Base-by-base conservation (phyloP, 2,329 filamentous ascomycete genomes). In the Diplodia corticola region DNA sequence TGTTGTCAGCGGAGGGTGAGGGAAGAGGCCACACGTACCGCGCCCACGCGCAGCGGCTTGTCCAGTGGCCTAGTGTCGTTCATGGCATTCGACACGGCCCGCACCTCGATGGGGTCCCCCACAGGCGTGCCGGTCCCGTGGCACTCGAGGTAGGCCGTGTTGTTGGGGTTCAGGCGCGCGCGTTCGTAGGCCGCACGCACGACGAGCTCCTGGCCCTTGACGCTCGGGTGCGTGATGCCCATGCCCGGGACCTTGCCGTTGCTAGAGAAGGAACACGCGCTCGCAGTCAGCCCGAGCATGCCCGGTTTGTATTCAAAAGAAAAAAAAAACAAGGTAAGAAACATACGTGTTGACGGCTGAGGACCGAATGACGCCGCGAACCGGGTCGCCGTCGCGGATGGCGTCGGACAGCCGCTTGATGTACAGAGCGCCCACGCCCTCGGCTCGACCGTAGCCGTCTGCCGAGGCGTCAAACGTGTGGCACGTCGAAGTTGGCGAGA, bases 81-180 rank as follows among this genome's bases (percentile, higher is more conserved):
- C 40, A 46, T 46, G 9, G 40, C 40, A 4, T 46, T n/a, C 3
- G 40, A 4, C 12, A 4, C 82, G 17, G 22, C 84, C 10, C 73
- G 75, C 1, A 82, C 81, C 68, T 88, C 85, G n/a, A 83, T 80
- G 0, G 84, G 84, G 67, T 88, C 85, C 1, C 85, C 86, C 17
- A 55, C 64, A 13, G 33, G n/a, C 2, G 64, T 88, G 5, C 85
- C 85, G 0, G 85, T 86, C n/a, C 84, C 85, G 70, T 88, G 85
- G 3, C 82, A 82, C 69, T 88, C 80, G 33, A 80, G 72, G 64
- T 77, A 80, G 1, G 68, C 72, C 2, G 74, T 75, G 2, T 71
- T 64, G 2, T 68, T 63, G 2, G 71, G 70, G 24, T 73, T 69
- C 33, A 80, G 63, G 3, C 69, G 67, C 7, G 75, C 74, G 2